phyloP scores from a whole-genome alignment of 352 stramenopile genomes.

The Blastocystis sp. region DNA sequence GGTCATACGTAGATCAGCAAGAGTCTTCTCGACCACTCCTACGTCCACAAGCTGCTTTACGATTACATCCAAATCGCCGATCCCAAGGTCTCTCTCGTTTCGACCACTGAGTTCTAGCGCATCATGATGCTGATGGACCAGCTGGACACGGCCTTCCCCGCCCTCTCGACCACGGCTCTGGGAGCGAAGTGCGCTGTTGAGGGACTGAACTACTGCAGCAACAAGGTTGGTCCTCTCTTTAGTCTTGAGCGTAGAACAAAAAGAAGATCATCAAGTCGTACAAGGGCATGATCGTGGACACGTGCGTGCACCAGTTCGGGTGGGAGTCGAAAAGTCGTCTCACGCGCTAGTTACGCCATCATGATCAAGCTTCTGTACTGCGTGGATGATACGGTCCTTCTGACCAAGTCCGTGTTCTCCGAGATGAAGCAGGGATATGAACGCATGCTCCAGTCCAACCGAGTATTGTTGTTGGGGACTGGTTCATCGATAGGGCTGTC shows the following conservation, averaged over 20 bases:
- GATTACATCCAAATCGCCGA: conserved; percentile 49
- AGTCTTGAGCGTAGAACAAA: conserved; percentile 18
- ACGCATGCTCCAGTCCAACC: not conserved
- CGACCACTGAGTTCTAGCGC: not conserved
- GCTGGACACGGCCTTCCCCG: conserved; percentile 33
- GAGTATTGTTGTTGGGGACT: not conserved
- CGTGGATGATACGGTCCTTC: conserved; percentile 43
- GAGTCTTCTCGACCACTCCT: conserved; percentile 39
- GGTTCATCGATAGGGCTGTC: conserved; percentile 7
- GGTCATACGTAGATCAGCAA: conserved; percentile 31
- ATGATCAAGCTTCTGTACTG: conserved; percentile 50
- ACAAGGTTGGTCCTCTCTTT: not conserved
- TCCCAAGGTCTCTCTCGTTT: not conserved
- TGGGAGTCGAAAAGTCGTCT: not conserved
- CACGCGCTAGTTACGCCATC: not conserved
- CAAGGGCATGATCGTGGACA: conserved; percentile 50
- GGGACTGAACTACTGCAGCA: conserved; percentile 49
- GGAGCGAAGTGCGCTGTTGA: conserved; percentile 15
- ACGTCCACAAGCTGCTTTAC: conserved; percentile 45
- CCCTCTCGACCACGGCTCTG: conserved; percentile 36
- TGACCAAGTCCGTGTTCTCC: conserved; percentile 15
- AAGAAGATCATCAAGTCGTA: conserved; percentile 41
- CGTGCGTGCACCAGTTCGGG: conserved; percentile 19
- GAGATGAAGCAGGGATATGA: not conserved
- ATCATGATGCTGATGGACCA: conserved; percentile 48